Base-by-base conservation (phyloP, 1,284 basidiomycete genomes). In the Pseudozyma sp. region DNA sequence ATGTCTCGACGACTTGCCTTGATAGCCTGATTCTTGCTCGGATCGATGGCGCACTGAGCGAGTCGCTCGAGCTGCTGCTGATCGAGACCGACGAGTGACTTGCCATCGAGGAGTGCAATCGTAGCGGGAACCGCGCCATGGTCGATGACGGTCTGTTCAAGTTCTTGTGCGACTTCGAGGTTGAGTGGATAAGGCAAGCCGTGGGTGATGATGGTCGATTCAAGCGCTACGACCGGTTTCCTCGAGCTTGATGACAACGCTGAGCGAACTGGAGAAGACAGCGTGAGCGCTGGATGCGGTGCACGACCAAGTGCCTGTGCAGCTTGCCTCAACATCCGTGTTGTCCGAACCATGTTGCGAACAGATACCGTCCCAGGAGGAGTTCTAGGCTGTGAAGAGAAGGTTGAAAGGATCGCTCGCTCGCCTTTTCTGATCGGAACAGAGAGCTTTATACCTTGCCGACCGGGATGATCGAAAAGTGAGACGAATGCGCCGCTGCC, bases 1-100 rank as follows among this genome's bases (percentile, higher is more conserved):
- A 99, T 88, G 85, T 99, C 96, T 54, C 96, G 88, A 48, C 94
- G 88, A 1, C 94, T 96, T 12, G 97, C 87, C 86, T 99, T 98
- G 55, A 90, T 88, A 0, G 79, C 79, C 31, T 51, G 50, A 35
- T 76, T 68, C 50, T 65, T 66, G 43, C 60, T 58, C 34, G 55
- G 52, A 50, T 73, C 59, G 35, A 79, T 85, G 13, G 81, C 80
- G 3, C 88, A 86, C 40, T 88, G 80, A 1, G 93, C 92, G 25
- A 99, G 87, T 51, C 89, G 87, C 72, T 90, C 90, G 3, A 98
- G 87, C 78, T 97, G 90, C 3, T 85, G 65, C 3, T 87, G 82
- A 16, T 89, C 86, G 42, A 99, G 86, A 0, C 97, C 97, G 70
- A 99, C 90, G 85, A 95, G 93, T 68, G 97, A 89, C 34, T 90